These are phyloP conservation scores for Rhynchospora tenuis DNA, from an alignment of 176 grass and related monocot genomes.

Conservation along the genomic window DNA sequence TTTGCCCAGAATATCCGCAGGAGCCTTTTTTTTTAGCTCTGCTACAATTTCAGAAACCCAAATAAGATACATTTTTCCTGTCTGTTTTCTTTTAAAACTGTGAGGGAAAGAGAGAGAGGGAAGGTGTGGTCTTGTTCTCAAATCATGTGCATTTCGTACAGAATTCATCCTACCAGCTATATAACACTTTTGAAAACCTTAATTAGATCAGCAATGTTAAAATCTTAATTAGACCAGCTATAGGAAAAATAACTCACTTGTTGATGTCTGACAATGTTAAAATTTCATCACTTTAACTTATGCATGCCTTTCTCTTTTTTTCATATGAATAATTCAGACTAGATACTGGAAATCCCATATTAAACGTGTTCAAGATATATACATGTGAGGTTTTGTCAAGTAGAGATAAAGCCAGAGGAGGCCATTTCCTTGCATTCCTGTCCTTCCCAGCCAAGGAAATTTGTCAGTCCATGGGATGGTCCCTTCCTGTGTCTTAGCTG, in stretches of 20 bases:
- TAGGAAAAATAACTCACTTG: background rate
- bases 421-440: constrained; percentile 64
- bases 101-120: too few species aligned
- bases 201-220: background rate
- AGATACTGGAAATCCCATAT: constrained; percentile 57
- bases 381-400: constrained; percentile 74
- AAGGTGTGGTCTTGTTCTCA: background rate
- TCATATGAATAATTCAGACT: constrained; percentile 44
- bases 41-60: background rate
- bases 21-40: background rate
- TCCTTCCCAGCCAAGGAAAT: constrained; percentile 48
- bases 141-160: background rate
- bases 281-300: background rate
- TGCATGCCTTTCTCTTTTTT: constrained; percentile 11
- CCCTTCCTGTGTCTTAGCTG: constrained; percentile 82
- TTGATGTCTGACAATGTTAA: background rate
- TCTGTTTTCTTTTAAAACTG: background rate
- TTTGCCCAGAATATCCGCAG: background rate
- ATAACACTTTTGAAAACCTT: background rate
- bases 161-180: background rate
- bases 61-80: background rate
- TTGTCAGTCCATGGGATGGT: constrained; percentile 66
- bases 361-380: constrained; percentile 66
- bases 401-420: constrained; percentile 48
- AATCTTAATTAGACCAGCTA: too few species aligned